These are phyloP conservation scores for Setaria italica DNA, from an alignment of 202 grass and related monocot genomes.

Conservation along the genomic window DNA sequence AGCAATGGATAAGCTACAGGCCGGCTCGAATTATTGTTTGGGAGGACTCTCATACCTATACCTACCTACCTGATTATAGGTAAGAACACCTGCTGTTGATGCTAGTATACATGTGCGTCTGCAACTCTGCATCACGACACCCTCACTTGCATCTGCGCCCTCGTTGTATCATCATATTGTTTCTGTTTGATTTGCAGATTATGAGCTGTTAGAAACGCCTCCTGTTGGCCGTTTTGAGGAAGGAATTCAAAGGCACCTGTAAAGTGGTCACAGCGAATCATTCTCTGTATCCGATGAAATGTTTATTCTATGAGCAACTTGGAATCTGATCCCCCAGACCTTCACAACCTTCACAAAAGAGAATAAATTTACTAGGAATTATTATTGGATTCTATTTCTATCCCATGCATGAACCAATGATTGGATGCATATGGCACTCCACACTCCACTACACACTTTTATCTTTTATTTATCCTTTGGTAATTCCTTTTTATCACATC, in stretches of 20 bases:
- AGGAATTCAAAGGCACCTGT: conserved; percentile 14
- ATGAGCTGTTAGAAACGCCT: neutral
- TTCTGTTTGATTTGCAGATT: neutral
- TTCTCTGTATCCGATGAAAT: neutral
- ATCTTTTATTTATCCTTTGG: neutral
- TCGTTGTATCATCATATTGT: conserved; percentile 14
- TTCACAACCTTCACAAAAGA: conserved; percentile 16
- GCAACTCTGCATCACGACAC: conserved; percentile 28
- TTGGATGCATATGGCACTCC: conserved; percentile 4
- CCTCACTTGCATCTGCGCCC: neutral
- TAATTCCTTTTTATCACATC: neutral
- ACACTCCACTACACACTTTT: neutral
- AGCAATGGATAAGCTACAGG: conserved; percentile 46
- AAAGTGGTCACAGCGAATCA: neutral
- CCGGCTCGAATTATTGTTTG: conserved; percentile 2
- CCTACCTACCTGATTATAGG: conserved; percentile 35
- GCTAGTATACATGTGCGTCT: conserved; percentile 26
- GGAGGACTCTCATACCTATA: neutral
- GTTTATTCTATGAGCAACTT: conserved; percentile 30
- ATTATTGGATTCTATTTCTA: conserved; percentile 10
- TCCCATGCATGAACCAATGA: conserved; percentile 30
- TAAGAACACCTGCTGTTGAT: conserved; percentile 31
- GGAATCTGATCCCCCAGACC: conserved; percentile 28
- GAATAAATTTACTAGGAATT: conserved; percentile 19
- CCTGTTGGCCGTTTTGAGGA: neutral